Conservation (phyloP, 129 eudicot species). For the carrot (Daucus carota) region DH1_v3.0 NC_030383.2:31082001-31082500, state of each 20-base stretch:
- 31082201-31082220: background rate
- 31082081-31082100: background rate
- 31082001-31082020: background rate
- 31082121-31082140: background rate
- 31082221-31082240: too few species aligned
- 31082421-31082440: background rate
- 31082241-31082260: background rate
- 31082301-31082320: background rate
- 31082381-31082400: background rate
- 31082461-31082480: background rate
- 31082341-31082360: background rate
- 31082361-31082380: background rate
- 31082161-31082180: background rate
- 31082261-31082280: background rate
- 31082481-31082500: background rate
- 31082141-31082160: background rate
- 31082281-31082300: background rate
- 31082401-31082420: background rate
- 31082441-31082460: too few species aligned
- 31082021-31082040: background rate
- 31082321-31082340: background rate
- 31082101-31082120: background rate
- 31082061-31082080: background rate
- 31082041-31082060: background rate
- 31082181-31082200: background rate